Base-by-base conservation (phyloP, 768 basidiomycete genomes). In the Cyclocybe cylindracea region DNA sequence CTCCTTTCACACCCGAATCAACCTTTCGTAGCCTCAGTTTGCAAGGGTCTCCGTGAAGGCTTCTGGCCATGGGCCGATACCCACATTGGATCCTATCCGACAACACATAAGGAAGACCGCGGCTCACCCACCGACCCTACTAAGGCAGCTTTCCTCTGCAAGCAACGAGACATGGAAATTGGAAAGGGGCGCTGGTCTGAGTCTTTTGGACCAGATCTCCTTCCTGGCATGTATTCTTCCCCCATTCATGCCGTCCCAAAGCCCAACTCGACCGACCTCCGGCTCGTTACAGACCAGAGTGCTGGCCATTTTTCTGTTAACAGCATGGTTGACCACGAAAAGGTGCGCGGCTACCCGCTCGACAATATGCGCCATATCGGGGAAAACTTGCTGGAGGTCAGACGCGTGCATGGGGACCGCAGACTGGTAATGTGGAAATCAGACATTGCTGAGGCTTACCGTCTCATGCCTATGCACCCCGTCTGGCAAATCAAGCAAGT, bases 401-500 rank as follows among this genome's bases (percentile, higher is more conserved):
- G 53, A 0, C 1, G 35, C 2, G 1, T 39, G 3, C 16, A 33
- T 3, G 36, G n/a, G 0, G 41, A 1, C 0, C 38, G 35, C 10
- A 10, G 10, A 7, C 43, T 66, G 1, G 48, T 58, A 5, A 19
- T 68, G 0, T 75, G 63, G 58, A 77, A 76, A 34, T 69, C 70
- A 0, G 72, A 78, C 44, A 64, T 78, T 0, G 50, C 64, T 0
- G 60, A 70, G 10, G 77, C 77, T 0, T 79, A 75, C 32, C 55
- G 67, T 0, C 61, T 65, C 0, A 45, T 74, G 7, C 77, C 75
- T 0, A 60, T 75, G 54, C 69, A 76, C 40, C 71, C 67, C 0
- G 37, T 59, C 0, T 78, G 75, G 76, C 73, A 79, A 41, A 51
- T 78, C 1, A 71, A 70, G 11, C 76, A 78, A 35, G 46, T 75